These are phyloP conservation scores for Meripilus lineatus DNA, from an alignment of 1,284 basidiomycete species.

Conservation along the genomic window DNA sequence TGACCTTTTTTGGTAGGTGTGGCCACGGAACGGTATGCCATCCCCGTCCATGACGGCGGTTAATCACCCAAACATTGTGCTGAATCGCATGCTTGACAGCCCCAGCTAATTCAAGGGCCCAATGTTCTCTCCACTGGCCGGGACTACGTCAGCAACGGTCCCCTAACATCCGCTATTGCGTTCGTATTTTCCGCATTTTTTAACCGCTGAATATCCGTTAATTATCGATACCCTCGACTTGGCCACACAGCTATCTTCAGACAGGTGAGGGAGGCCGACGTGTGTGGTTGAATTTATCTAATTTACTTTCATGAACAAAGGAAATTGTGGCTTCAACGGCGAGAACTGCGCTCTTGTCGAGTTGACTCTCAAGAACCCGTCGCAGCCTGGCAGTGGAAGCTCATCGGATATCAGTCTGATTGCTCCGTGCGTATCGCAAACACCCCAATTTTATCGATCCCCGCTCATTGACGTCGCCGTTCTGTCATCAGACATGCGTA, in stretches of 20 bases:
- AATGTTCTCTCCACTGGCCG: constrained; percentile 29
- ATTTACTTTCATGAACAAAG: too few relatives aligned
- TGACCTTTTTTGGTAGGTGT: constrained; percentile 22
- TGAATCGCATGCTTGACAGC: constrained; percentile 19
- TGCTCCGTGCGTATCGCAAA: constrained; percentile 26
- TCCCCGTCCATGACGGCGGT: background rate
- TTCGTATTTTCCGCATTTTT: constrained; percentile 16
- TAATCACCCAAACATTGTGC: background rate
- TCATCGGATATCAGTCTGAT: constrained; percentile 43
- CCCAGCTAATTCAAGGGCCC: constrained; percentile 28
- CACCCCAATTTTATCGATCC: background rate
- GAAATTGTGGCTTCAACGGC: constrained; percentile 35
- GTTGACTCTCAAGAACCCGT: constrained; percentile 38
- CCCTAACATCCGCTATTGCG: constrained; percentile 29
- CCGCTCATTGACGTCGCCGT: background rate
- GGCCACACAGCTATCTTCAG: constrained; percentile 15
- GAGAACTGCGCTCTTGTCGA: constrained; percentile 39
- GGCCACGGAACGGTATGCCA: constrained; percentile 32
- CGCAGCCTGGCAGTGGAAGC: constrained; percentile 34
- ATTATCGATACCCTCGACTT: too few relatives aligned
- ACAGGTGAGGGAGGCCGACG: constrained; percentile 15
- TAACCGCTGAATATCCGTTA: too few relatives aligned
- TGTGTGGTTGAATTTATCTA: too few relatives aligned
- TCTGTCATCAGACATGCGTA: constrained; percentile 24
- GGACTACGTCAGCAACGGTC: constrained; percentile 26